Evolutionary conservation across 2,329 filamentous ascomycete species (phyloP).

Genomic region (Fusarium graminum): DNA sequence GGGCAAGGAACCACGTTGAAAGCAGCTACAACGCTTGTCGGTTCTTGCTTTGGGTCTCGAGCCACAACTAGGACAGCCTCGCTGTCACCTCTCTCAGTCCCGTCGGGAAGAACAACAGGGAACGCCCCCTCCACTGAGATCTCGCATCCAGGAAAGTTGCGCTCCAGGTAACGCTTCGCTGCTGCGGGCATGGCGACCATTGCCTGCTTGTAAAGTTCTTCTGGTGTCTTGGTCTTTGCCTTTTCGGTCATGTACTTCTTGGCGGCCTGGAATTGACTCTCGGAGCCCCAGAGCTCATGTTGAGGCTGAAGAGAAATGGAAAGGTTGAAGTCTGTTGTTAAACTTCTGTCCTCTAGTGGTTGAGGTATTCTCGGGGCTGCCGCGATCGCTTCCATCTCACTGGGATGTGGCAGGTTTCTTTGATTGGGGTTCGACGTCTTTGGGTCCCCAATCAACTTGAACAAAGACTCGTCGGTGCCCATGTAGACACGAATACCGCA

Average conservation of each 20-base stretch:
- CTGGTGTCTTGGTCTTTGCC: background rate
- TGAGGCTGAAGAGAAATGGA: background rate
- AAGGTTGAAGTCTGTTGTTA: background rate
- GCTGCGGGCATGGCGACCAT: background rate
- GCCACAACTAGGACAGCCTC: slow-evolving; percentile 5
- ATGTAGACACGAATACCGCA: background rate
- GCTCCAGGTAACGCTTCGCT: background rate
- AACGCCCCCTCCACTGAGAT: slow-evolving; percentile 1
- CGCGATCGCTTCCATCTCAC: background rate
- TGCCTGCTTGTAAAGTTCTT: background rate
- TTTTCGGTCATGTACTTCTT: background rate
- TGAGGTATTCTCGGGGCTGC: too few relatives aligned
- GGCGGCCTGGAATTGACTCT: slow-evolving; percentile 13
- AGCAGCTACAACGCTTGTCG: background rate
- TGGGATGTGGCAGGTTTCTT: background rate
- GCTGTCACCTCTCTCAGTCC: background rate
- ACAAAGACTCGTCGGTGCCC: background rate
- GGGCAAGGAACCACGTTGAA: background rate
- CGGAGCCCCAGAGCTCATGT: background rate
- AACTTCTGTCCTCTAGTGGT: background rate
- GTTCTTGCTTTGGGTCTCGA: background rate
- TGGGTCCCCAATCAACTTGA: background rate
- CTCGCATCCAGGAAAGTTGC: slow-evolving; percentile 5
- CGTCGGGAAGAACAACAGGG: background rate
- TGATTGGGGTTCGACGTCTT: background rate